Evolutionary conservation across 2,329 filamentous ascomycete genomes (phyloP), one percentile per base, ranked within the genome.

Genomic region (Xylaria sp.): DNA sequence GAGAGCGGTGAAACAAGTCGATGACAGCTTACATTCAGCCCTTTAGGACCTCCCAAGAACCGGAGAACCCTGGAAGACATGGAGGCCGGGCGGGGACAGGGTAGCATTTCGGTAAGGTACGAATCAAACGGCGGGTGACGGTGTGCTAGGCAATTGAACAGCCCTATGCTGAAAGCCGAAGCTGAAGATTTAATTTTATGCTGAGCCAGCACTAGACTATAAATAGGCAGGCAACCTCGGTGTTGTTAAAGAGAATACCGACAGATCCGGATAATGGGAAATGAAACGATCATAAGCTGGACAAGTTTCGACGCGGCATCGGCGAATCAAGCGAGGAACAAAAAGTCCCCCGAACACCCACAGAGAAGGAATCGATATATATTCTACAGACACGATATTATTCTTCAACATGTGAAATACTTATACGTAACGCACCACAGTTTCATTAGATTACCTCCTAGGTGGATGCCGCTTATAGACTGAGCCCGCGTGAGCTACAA

Each of bases 1-100:
- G 56, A 66, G 68, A 40, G n/a, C 58, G 26, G 49, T 71, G 65
- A 68, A 66, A 66, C 65, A 26, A 2, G 26, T 26, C 15, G 23
- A 36, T 58, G 60, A 61, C 56, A 59, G 46, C 44, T 48, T 54
- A 48, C 20, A 11, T 44, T 65, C 66, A 67, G 62, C 62, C 68
- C 40, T 65, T 57, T 33, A 20, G 65, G 15, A 53, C 44, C 28
- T 65, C 48, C 31, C 63, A 53, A 53, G 57, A 67, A 54, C 65
- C 61, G 54, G 56, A 63, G 59, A 67, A 63, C 54, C 46, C 59
- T 54, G 46, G 57, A 28, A 54, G 53, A 20, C 48, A 31, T 48
- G 40, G 49, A 66, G 40, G 7, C 23, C 31, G 42, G 20, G 28
- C 28, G 42, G 44, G n/a, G 46, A 7, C 17, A 44, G 49, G 59